Conservation (phyloP, 163 green algal species). For the Volvox carteri region DNA sequence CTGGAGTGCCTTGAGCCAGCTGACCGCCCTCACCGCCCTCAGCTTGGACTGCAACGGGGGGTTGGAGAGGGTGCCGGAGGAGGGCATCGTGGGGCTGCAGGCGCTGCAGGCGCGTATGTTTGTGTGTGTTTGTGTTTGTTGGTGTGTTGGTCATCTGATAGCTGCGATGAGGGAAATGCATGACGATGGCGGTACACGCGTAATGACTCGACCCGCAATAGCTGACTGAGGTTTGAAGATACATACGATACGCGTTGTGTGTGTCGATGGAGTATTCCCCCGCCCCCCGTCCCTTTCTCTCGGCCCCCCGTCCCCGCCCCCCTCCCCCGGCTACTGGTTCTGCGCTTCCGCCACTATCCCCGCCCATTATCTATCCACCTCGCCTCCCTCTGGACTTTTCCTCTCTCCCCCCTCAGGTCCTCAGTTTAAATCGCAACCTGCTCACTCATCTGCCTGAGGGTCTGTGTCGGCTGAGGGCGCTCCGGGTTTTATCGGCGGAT, state of each 20-base stretch:
- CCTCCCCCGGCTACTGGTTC: background rate
- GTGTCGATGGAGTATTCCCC: too few relatives aligned
- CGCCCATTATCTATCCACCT: too few relatives aligned
- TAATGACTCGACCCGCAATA: too few relatives aligned
- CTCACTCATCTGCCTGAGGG: constrained; percentile 57
- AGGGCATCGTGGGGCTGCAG: background rate
- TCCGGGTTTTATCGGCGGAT: constrained; percentile 52
- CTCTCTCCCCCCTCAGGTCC: background rate
- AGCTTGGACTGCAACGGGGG: constrained; percentile 61
- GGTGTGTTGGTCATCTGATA: too few relatives aligned
- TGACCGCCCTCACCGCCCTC: constrained; percentile 41
- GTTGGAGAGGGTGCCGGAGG: constrained; percentile 53
- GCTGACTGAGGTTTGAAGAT: too few relatives aligned
- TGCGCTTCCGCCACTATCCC: background rate
- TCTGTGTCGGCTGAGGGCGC: constrained; percentile 6
- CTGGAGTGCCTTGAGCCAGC: constrained; percentile 30
- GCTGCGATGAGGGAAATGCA: too few relatives aligned
- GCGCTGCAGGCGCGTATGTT: constrained; percentile 11
- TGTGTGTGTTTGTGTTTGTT: background rate
- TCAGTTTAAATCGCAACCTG: constrained; percentile 64
- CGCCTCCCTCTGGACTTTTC: too few relatives aligned
- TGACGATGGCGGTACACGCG: too few relatives aligned
- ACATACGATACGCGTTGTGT: too few relatives aligned
- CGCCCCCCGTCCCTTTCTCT: too few relatives aligned
- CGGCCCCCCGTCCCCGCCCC: too few relatives aligned